phyloP scores from a whole-genome alignment of 2,329 filamentous ascomycete species.

The Dactylellina sp. region DNA sequence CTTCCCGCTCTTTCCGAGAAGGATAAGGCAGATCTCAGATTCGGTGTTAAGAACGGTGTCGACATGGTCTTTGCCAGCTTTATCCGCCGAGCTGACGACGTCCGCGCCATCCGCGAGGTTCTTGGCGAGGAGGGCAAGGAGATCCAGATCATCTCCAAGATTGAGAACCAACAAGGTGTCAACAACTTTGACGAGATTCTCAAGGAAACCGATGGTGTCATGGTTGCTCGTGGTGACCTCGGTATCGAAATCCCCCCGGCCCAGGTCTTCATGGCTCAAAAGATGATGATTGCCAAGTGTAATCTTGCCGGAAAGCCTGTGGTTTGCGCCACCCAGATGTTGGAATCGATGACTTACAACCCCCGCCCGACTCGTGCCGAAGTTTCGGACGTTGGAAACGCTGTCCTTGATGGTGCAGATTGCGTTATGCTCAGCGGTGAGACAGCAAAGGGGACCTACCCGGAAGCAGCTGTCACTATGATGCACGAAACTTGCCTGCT shows the following conservation, averaged over 20 bases:
- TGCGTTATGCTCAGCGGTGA: constrained; percentile 99
- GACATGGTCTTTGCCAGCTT: constrained; percentile 99
- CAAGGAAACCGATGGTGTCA: constrained; percentile 95
- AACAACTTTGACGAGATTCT: constrained; percentile 99
- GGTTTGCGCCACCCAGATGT: constrained; percentile 99
- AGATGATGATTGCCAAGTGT: constrained; percentile 99
- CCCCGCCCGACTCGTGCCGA: constrained; percentile 96
- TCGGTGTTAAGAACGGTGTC: constrained; percentile 98
- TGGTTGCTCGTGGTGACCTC: constrained; percentile 98
- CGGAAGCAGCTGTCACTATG: constrained; percentile 89
- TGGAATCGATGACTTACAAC: constrained; percentile 99
- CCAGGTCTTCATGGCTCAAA: constrained; percentile 98
- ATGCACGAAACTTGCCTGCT: constrained; percentile 98
- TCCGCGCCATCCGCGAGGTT: constrained; percentile 89
- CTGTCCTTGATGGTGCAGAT: constrained; percentile 95
- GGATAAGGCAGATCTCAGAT: constrained; percentile 91
- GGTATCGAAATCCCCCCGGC: constrained; percentile 99
- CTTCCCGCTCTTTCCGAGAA: constrained; percentile 97
- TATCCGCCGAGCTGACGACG: constrained; percentile 93
- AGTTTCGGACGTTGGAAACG: constrained; percentile 98
- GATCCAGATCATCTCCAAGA: constrained; percentile 99
- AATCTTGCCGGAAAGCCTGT: constrained; percentile 98
- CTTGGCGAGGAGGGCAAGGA: constrained; percentile 91
- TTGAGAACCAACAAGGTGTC: constrained; percentile 99
- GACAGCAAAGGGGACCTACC: constrained; percentile 98